Base-by-base conservation (phyloP, 1,284 basidiomycete genomes). In the Microbotryum saponariae region DNA sequence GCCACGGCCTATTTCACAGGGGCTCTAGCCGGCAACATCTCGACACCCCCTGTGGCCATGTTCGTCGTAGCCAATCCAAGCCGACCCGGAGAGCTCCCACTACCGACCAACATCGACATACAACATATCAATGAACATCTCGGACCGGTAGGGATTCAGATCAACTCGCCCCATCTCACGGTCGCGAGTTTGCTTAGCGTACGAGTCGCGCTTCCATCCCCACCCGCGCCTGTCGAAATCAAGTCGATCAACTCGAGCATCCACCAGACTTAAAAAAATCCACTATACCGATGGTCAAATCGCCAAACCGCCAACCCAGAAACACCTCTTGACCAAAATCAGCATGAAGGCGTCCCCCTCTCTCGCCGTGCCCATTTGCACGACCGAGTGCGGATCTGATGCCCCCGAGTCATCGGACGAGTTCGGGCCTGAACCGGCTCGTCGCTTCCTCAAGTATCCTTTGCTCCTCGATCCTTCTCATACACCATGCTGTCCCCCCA, bases 121-220 rank as follows among this genome's bases (percentile, higher is more conserved):
- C 48, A 49, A 12, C 12, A 49, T 21, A 6, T 49, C 25, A 21
- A 49, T 18, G 37, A 42, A n/a, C 48, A 49, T 42, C 14, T 42
- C 16, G 37, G 37, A 42, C 62, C 65, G 7, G 60, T 69, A 42
- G 65, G 65, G 2, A 51, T 69, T 14, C 49, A 44, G 10, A 37
- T 69, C 27, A 51, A 65, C 5, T 64, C 62, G 2, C 65, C 67
- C 7, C 63, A 69, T 48, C 50, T 69, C n/a, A 67, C 65, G 1
- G 60, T 64, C 45, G 59, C 65, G 12, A 47, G 60, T 4, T 59
- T 69, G 14, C 44, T 58, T 45, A 61, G 54, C 33, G 14, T 62
- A n/a, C 59, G 56, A 2, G 31, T 69, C 9, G 53, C 62, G 1
- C 52, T 69, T 3, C 63, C 63, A 18, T 60, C 56, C 9, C 58